These are phyloP conservation scores for Podila epigama DNA, from an alignment of 192 early-diverging fungal genomes.

Conservation along the genomic window DNA sequence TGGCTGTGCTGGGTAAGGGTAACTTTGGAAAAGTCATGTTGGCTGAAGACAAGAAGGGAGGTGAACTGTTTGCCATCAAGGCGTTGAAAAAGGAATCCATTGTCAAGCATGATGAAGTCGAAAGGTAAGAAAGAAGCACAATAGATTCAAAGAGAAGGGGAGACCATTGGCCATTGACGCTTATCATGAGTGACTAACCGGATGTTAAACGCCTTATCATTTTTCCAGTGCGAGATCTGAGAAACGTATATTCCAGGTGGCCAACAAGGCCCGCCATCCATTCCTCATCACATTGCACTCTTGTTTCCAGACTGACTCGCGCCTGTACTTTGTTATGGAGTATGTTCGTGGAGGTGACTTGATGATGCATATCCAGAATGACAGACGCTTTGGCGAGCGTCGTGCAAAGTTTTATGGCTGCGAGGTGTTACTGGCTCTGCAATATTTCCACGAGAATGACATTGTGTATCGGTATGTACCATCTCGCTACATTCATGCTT, in stretches of 20 bases:
- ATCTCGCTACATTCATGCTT: not conserved
- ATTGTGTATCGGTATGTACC: constrained; percentile 79
- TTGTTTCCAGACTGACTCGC: constrained; percentile 92
- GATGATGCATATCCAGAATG: constrained; percentile 98
- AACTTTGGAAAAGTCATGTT: constrained; percentile 99
- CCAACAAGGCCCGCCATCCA: constrained; percentile 90
- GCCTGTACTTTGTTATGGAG: constrained; percentile 99
- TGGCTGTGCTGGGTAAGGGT: constrained; percentile 95
- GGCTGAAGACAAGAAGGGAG: constrained; percentile 86
- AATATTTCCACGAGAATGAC: constrained; percentile 86
- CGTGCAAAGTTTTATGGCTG: constrained; percentile 92
- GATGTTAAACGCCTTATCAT: not conserved
- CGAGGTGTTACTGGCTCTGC: constrained; percentile 88
- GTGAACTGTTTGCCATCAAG: constrained; percentile 94
- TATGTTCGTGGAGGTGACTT: constrained; percentile 97
- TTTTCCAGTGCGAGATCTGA: constrained; percentile 79
- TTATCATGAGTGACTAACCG: not conserved
- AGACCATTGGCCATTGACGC: not conserved
- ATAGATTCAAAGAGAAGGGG: not conserved
- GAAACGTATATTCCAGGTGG: constrained; percentile 95
- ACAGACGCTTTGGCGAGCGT: constrained; percentile 80
- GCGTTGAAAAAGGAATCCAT: constrained; percentile 98
- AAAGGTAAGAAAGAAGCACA: constrained; percentile 16
- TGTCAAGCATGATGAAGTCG: constrained; percentile 96
- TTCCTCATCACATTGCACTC: constrained; percentile 97